Conservation (phyloP, 805 yeast genomes). For the Candida bentonensis region DNA sequence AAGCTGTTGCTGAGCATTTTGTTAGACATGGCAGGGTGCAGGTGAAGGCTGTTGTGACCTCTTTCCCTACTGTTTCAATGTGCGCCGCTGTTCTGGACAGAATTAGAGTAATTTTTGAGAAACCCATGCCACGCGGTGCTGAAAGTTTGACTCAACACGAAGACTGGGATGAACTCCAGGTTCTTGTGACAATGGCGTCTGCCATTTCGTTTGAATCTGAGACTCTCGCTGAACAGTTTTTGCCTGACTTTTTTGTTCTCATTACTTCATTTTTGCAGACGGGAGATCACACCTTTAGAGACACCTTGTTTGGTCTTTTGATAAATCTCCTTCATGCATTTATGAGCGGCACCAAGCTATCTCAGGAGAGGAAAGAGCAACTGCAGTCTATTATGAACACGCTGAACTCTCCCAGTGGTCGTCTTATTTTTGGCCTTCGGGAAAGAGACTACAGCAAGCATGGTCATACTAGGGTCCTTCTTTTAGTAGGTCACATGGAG, state of each 20-base stretch:
- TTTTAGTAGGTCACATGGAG: slow-evolving; percentile 11
- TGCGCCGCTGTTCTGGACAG: slow-evolving; percentile 51
- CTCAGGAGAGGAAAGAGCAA: slow-evolving; percentile 24
- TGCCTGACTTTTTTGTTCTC: slow-evolving; percentile 60
- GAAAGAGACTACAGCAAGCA: slow-evolving; percentile 5
- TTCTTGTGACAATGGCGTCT: slow-evolving; percentile 48
- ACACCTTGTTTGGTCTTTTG: slow-evolving; percentile 43
- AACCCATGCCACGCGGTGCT: slow-evolving; percentile 27
- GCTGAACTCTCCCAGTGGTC: slow-evolving; percentile 12
- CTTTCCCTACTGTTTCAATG: slow-evolving; percentile 57
- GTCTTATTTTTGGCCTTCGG: slow-evolving; percentile 15
- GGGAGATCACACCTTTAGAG: slow-evolving; percentile 42
- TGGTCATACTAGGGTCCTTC: neutral
- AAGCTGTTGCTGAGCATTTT: slow-evolving; percentile 65
- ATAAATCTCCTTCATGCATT: slow-evolving; percentile 60
- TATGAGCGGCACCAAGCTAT: slow-evolving; percentile 39
- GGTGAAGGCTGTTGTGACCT: slow-evolving; percentile 45
- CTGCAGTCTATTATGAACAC: slow-evolving; percentile 30
- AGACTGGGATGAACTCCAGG: slow-evolving; percentile 58
- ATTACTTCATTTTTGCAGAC: slow-evolving; percentile 43
- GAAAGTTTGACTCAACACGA: slow-evolving; percentile 37
- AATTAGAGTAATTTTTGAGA: slow-evolving; percentile 39
- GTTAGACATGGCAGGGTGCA: slow-evolving; percentile 1
- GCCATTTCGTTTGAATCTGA: slow-evolving; percentile 56
- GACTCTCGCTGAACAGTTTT: slow-evolving; percentile 12